Base-by-base conservation (phyloP, 352 stramenopile genomes). In the Phytophthora hibernalis region DNA sequence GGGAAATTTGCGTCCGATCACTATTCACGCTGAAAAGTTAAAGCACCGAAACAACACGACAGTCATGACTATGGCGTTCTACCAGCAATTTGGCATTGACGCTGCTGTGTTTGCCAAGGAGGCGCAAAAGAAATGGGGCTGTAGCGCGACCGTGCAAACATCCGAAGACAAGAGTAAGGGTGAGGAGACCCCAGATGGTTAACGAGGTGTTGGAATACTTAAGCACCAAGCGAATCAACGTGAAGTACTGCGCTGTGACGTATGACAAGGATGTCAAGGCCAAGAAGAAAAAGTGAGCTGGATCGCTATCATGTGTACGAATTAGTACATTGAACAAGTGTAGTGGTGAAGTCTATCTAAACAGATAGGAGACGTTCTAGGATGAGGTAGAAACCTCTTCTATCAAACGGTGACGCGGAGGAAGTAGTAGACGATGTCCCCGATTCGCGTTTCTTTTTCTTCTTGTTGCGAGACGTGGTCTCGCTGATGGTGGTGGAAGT, bases 181-280 rank as follows among this genome's bases (percentile, higher is more conserved):
- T 2, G 78, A 93, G 26, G 85, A 96, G 65, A 86, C 95, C 59
- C 79, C 84, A 96, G 40, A 87, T 94, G 74, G 76, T 83, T 33
- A 89, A 91, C 60, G 88, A 95, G 31, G 75, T 96, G 20, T 61
- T 92, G 35, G 73, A 80, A n/a, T 88, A 84, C 61, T 70, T 96
- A 40, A 61, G 43, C 22, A 85, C 59, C 51, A 88, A 85, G 64
- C 74, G 73, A 20, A 85, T 96, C 50, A 78, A 85, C 16, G 77
- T 72, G 7, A 95, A 95, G 65, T 95, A 84, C 60, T 91, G 80
- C 57, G 63, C 28, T 38, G 79, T 87, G 13, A 79, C 76, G 31
- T 95, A 89, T 45, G 88, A 85, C 47, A 94, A 96, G 69, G 79
- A 88, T n/a, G n/a, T n/a, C n/a, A n/a, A n/a, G n/a, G n/a, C n/a